These are phyloP conservation scores for Fusarium sterilihyphosum DNA, from an alignment of 2,329 filamentous ascomycete genomes.

Conservation along the genomic window DNA sequence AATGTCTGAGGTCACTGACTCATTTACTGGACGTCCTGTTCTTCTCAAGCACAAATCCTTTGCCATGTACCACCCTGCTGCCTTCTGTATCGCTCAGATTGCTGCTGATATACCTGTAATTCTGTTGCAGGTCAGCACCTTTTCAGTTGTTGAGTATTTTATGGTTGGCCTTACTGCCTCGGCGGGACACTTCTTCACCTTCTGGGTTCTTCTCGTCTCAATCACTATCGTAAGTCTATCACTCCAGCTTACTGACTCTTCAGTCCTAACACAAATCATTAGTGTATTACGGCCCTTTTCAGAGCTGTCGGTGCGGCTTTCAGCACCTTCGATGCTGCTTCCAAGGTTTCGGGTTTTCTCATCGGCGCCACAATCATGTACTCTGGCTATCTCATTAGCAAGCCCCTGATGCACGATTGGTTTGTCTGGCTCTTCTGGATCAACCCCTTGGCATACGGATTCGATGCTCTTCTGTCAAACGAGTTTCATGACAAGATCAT, in stretches of 20 bases:
- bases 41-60: conserved; percentile 68
- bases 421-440: conserved; percentile 72
- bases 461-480: conserved; percentile 74
- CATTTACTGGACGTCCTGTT: conserved; percentile 68
- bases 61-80: conserved; percentile 66
- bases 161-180: conserved; percentile 66
- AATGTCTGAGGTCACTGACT: conserved; percentile 73
- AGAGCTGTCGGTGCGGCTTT: conserved; percentile 65
- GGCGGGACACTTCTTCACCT: conserved; percentile 69
- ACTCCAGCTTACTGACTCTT: accelerated
- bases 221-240: conserved; percentile 58
- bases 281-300: conserved; percentile 68
- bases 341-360: conserved; percentile 63
- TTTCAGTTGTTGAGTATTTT: conserved; percentile 70
- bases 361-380: conserved; percentile 67
- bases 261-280: background rate
- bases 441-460: conserved; percentile 75
- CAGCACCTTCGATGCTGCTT: conserved; percentile 65
- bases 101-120: conserved; percentile 65
- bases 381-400: conserved; percentile 71
- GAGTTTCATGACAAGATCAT: conserved; percentile 71
- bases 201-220: conserved; percentile 63
- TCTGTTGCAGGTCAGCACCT: conserved; percentile 66
- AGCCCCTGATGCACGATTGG: conserved; percentile 71
- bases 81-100: conserved; percentile 67